Evolutionary conservation across 768 basidiomycete species (phyloP).

Genomic region (Tylopilus balloui): DNA sequence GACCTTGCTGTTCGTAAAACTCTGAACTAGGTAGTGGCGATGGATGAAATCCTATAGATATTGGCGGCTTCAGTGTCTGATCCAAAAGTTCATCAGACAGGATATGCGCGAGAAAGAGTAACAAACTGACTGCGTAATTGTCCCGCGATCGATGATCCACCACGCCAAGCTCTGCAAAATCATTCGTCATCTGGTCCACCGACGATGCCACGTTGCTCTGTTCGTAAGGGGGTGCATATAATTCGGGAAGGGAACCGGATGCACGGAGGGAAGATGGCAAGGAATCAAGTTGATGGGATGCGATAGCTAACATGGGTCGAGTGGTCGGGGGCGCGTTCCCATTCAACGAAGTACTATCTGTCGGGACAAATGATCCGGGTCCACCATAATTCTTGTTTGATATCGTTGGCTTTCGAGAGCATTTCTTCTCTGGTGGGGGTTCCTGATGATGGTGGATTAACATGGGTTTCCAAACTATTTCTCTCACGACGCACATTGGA

Average conservation of each 20-base stretch:
- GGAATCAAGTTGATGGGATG: constrained; percentile 42
- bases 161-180: constrained; percentile 64
- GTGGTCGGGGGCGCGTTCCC: constrained; percentile 16
- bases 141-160: constrained; percentile 49
- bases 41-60: constrained; percentile 31
- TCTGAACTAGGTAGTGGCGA: constrained; percentile 34
- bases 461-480: neutral
- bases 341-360: constrained; percentile 33
- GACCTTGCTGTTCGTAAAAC: constrained; percentile 36
- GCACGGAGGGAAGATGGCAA: constrained; percentile 57
- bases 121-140: constrained; percentile 51
- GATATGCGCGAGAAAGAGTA: neutral
- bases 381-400: constrained; percentile 68
- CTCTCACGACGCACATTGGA: constrained; percentile 60
- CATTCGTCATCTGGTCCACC: constrained; percentile 54
- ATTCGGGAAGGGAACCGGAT: constrained; percentile 60
- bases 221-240: constrained; percentile 76
- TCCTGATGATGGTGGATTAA: constrained; percentile 44
- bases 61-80: constrained; percentile 36
- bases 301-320: constrained; percentile 22
- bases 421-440: constrained; percentile 71
- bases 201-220: constrained; percentile 38
- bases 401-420: constrained; percentile 44
- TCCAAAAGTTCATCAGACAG: constrained; percentile 31
- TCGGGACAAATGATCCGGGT: constrained; percentile 68